Evolutionary conservation across 495 filamentous ascomycete genomes (phyloP).

Genomic region (Tuber umbilicatum): DNA sequence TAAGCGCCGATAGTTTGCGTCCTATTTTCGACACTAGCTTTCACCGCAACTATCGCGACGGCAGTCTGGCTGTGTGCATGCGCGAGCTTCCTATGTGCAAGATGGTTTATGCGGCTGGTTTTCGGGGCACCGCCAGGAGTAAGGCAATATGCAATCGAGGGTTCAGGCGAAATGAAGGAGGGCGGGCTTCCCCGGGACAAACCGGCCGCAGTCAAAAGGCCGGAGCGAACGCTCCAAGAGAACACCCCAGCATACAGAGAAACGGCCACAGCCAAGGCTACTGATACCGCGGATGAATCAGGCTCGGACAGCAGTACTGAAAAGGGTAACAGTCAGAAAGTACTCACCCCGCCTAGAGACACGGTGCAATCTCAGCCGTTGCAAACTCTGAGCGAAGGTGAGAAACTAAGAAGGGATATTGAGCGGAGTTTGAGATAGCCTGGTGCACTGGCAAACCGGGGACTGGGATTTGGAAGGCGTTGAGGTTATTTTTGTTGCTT

Average conservation of each 20-base stretch:
- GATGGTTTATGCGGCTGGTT: conserved; percentile 7
- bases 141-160: not conserved
- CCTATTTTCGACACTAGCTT: conserved; percentile 22
- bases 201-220: not conserved
- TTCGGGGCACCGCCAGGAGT: not conserved
- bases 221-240: not conserved
- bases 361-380: not conserved
- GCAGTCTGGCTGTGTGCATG: conserved; percentile 21
- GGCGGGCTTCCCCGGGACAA: not conserved
- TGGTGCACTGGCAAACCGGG: not conserved
- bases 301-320: not conserved
- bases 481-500: conserved; percentile 4
- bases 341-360: not conserved
- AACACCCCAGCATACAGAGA: not conserved
- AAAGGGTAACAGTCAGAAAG: not conserved
- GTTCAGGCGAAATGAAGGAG: not conserved
- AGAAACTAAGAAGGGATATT: conserved; percentile 32
- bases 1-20: conserved; percentile 22
- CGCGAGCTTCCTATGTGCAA: conserved; percentile 19
- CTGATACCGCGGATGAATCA: not conserved
- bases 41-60: conserved; percentile 29
- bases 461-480: not conserved
- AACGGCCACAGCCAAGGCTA: not conserved
- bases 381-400: conserved; percentile 10
- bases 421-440: conserved; percentile 28